These are phyloP conservation scores for Massarina eburnea DNA, from an alignment of 2,329 filamentous ascomycete genomes.

Conservation along the genomic window DNA sequence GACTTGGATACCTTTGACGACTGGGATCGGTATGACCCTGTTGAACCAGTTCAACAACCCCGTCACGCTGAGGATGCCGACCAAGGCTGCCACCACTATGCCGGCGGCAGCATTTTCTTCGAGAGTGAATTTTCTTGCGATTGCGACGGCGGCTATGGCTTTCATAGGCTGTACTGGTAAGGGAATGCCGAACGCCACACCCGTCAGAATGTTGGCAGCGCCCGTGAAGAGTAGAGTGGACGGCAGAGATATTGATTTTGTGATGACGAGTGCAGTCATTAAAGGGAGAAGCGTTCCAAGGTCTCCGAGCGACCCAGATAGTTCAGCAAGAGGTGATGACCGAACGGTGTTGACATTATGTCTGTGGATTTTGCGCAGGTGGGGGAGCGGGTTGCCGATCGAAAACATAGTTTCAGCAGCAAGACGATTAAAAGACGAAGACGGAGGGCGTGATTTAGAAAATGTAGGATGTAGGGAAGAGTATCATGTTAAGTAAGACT, in stretches of 20 bases:
- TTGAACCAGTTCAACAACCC: constrained; percentile 77
- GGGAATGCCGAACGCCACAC: constrained; percentile 80
- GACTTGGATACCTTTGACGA: constrained; percentile 93
- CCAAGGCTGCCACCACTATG: constrained; percentile 71
- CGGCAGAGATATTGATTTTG: constrained; percentile 76
- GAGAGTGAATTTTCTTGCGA: constrained; percentile 66
- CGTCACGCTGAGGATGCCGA: constrained; percentile 76
- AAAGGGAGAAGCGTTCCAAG: constrained; percentile 87
- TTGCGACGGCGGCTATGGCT: constrained; percentile 89
- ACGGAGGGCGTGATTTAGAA: not conserved
- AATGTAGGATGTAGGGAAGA: not conserved
- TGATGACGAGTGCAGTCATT: constrained; percentile 80
- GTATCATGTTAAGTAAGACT: constrained; percentile 2
- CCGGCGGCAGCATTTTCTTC: constrained; percentile 80
- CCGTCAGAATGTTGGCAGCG: constrained; percentile 81
- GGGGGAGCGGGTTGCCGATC: constrained; percentile 25
- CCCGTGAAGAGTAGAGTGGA: constrained; percentile 88
- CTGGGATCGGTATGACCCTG: constrained; percentile 75
- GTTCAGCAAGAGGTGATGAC: constrained; percentile 66
- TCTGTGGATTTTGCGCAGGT: constrained; percentile 29
- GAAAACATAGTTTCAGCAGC: constrained; percentile 16
- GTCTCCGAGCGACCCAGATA: constrained; percentile 87
- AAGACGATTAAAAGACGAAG: not conserved
- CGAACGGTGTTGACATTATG: constrained; percentile 61
- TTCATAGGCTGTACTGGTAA: constrained; percentile 88